Conservation (phyloP, 169 alveolate species). For the Plasmodium malariae region DNA sequence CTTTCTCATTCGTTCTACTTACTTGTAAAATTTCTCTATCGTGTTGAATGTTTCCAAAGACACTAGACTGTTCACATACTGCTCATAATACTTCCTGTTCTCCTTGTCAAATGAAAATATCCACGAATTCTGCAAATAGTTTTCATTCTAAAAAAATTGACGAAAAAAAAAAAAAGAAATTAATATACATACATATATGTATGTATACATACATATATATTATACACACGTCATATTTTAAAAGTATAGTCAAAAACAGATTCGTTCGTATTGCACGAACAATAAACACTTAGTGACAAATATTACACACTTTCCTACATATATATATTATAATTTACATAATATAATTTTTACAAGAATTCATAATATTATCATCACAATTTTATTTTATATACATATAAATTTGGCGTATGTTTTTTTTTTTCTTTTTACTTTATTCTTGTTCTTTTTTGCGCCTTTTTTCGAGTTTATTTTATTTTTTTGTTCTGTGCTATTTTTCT, state of each 20-base stretch:
- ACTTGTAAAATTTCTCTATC: conserved; percentile 74
- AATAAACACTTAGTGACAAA: no score
- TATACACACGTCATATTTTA: no score
- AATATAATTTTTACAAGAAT: no score
- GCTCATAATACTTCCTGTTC: conserved; percentile 41
- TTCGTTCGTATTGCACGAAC: no score
- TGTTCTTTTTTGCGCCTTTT: conserved; percentile 14
- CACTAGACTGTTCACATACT: conserved; percentile 17
- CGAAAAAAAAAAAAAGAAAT: background rate
- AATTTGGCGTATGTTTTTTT: background rate
- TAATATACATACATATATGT: background rate
- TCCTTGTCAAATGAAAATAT: conserved; percentile 58
- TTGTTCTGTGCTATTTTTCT: conserved; percentile 29
- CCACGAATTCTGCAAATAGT: conserved; percentile 65
- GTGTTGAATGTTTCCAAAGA: conserved; percentile 62
- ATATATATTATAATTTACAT: no score
- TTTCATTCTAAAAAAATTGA: conserved; percentile 29
- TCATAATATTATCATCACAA: no score
- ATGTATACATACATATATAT: background rate
- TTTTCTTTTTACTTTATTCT: conserved; percentile 21
- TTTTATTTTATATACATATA: no score
- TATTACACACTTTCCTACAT: no score
- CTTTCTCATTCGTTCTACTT: conserved; percentile 9
- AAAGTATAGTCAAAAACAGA: no score
- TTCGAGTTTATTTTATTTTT: conserved; percentile 36